A percentile compares a stretch with the other conserved stretches of the same genome.
Conservation (phyloP, 179 eudicot genomes). For the Heliamphora pulchella region DNA sequence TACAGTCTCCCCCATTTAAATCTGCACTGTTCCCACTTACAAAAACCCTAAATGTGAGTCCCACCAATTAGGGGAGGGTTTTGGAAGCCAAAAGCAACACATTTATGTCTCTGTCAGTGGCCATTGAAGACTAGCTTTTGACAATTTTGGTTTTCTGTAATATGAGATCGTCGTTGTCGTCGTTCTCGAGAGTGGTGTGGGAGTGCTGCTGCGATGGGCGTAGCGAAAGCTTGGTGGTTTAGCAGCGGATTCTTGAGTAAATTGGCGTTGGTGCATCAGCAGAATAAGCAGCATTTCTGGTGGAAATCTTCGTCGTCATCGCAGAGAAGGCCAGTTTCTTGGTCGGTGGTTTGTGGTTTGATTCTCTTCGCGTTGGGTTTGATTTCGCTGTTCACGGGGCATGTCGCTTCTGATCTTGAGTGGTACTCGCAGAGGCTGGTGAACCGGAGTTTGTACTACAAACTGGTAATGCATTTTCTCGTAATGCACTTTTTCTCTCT, state of each 20-base stretch:
- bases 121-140: constrained; percentile 2
- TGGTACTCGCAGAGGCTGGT: constrained; percentile 77
- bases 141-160: background rate
- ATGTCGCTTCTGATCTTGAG: constrained; percentile 89
- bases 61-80: background rate
- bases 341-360: constrained; percentile 70
- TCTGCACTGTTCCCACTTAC: background rate
- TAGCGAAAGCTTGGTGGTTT: constrained; percentile 31
- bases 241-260: constrained; percentile 17
- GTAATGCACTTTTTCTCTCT: background rate
- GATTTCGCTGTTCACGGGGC: constrained; percentile 83
- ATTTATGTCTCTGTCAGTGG: constrained; percentile 11
- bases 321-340: constrained; percentile 41
- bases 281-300: constrained; percentile 23
- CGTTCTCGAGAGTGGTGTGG: background rate
- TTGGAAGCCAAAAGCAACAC: background rate
- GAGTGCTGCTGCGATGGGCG: constrained; percentile 25
- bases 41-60: constrained; percentile 3
- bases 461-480: constrained; percentile 36
- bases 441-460: constrained; percentile 41
- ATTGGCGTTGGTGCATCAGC: constrained; percentile 23
- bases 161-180: constrained; percentile 18
- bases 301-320: constrained; percentile 31
- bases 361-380: constrained; percentile 79
- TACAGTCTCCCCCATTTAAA: background rate